Conservation (phyloP, 2,329 filamentous ascomycete genomes). For the Emergomyces pasteurianus region DNA sequence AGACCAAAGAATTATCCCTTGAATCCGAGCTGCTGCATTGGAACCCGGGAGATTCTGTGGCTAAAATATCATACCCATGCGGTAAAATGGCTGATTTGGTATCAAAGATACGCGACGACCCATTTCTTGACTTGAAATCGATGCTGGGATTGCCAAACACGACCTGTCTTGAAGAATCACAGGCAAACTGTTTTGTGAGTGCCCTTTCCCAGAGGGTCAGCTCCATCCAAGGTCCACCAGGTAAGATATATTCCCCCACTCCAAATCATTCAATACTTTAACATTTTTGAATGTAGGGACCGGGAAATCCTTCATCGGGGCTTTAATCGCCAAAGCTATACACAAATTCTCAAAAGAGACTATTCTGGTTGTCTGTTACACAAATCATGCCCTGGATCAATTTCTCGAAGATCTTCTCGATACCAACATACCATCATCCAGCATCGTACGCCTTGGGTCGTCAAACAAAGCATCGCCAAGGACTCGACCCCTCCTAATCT, state of each 20-base stretch:
- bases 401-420: slow-evolving; percentile 53
- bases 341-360: slow-evolving; percentile 37
- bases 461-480: slow-evolving; percentile 36
- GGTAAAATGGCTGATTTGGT: neutral
- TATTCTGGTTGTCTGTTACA: slow-evolving; percentile 56
- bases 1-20: slow-evolving; percentile 44
- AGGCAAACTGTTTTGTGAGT: slow-evolving; percentile 42
- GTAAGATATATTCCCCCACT: slow-evolving; percentile 32
- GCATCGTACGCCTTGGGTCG: slow-evolving; percentile 52
- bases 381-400: slow-evolving; percentile 56
- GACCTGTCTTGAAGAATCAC: slow-evolving; percentile 39
- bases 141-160: slow-evolving; percentile 16
- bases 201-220: slow-evolving; percentile 42
- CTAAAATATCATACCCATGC: slow-evolving; percentile 2
- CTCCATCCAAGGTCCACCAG: slow-evolving; percentile 59
- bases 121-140: neutral
- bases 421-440: slow-evolving; percentile 39
- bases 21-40: slow-evolving; percentile 38
- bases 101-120: neutral
- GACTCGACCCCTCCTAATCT: slow-evolving; percentile 40
- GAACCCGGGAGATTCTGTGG: slow-evolving; percentile 9
- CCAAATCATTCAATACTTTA: neutral
- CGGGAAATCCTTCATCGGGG: slow-evolving; percentile 64
- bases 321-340: slow-evolving; percentile 47
- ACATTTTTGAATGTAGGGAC: slow-evolving; percentile 41